These are phyloP conservation scores for Malus fusca DNA, from an alignment of 306 rosid genomes.

Conservation along the genomic window DNA sequence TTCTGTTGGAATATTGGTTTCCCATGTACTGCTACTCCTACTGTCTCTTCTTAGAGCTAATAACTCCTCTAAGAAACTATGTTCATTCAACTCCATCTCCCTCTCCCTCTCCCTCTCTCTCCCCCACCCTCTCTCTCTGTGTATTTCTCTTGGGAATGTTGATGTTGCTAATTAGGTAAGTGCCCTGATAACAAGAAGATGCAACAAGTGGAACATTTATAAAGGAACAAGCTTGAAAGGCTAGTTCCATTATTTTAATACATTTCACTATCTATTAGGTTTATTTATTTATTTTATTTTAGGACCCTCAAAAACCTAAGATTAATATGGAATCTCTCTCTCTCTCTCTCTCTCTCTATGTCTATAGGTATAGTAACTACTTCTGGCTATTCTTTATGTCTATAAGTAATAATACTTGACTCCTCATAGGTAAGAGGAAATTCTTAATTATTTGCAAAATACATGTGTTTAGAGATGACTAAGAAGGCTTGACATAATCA, in stretches of 20 bases:
- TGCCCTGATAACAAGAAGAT: conserved; percentile 32
- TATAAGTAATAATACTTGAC: not conserved
- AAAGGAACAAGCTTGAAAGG: conserved; percentile 31
- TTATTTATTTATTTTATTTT: not conserved
- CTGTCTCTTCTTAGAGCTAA: conserved; percentile 59
- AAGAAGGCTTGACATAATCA: not conserved
- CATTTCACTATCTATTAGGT: conserved; percentile 7
- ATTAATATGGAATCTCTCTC: conserved; percentile 43
- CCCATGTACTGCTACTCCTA: conserved; percentile 38
- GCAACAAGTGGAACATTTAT: conserved; percentile 35
- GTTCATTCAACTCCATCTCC: conserved; percentile 53
- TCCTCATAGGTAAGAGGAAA: too few species aligned
- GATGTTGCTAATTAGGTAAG: conserved; percentile 19
- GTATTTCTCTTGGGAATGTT: conserved; percentile 34
- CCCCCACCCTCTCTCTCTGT: not conserved
- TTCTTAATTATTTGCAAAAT: not conserved
- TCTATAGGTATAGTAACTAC: too few species aligned
- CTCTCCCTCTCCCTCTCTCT: conserved; percentile 9
- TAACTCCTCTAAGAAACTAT: conserved; percentile 61
- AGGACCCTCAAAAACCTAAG: conserved; percentile 24
- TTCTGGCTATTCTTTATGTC: too few species aligned
- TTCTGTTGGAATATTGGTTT: conserved; percentile 41
- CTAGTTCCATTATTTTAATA: conserved; percentile 19
- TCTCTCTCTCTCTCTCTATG: not conserved
- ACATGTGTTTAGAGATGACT: not conserved